Evolutionary conservation across 345 rosid genomes (phyloP).

Genomic region (Brassica incana): DNA sequence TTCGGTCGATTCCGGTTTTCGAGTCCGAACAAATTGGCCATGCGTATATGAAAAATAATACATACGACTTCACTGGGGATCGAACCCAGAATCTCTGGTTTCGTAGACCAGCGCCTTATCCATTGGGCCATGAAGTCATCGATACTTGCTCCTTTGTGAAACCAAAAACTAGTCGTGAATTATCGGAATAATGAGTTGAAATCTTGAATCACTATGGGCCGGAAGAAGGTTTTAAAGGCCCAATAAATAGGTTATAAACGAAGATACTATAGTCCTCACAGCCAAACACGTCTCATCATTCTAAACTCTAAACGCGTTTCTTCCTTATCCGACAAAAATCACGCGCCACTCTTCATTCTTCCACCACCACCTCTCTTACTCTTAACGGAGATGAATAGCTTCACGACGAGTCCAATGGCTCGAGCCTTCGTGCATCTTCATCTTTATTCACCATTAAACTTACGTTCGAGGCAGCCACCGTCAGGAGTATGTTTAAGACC

Average conservation of each 20-base stretch:
- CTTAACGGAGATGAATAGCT: constrained; percentile 42
- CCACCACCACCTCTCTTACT: neutral
- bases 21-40: too few species aligned
- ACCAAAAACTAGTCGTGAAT: too few species aligned
- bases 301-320: neutral
- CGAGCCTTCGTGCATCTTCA: constrained; percentile 38
- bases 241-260: neutral
- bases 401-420: constrained; percentile 46
- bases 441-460: constrained; percentile 26
- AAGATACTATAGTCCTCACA: neutral
- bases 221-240: neutral
- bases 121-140: constrained; percentile 51
- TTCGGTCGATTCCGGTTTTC: too few species aligned
- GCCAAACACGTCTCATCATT: constrained; percentile 23
- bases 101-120: constrained; percentile 98
- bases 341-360: constrained; percentile 24
- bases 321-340: constrained; percentile 33
- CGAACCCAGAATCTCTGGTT: constrained; percentile 92
- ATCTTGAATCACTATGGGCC: neutral
- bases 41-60: too few species aligned
- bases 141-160: neutral
- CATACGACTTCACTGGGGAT: constrained; percentile 76
- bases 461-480: constrained; percentile 26
- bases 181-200: neutral
- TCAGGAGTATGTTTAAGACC: constrained; percentile 33